Base-by-base conservation (phyloP, 129 eudicot species). In the Pulicaria dysenterica region DNA sequence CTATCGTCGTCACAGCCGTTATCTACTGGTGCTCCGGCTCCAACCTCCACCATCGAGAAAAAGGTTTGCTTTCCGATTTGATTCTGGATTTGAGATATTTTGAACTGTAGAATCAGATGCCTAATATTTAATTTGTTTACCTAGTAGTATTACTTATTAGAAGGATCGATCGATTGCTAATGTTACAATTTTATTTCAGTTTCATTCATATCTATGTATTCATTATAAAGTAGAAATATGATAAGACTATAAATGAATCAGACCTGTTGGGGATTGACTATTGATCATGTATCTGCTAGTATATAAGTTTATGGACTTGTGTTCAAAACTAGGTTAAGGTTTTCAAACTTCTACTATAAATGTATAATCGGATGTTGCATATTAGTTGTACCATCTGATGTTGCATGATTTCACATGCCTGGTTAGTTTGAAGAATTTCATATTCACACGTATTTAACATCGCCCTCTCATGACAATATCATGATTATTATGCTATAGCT, bases 1-100 rank as follows among this genome's bases (percentile, higher is more conserved):
- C 73, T 84, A 45, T 84, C 86, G 64, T 38, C 84, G 40, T 39
- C 84, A 15, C 91, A 78, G 72, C 89, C 77, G 37, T 73, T 79
- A 54, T 57, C 76, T 16, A 14, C 80, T 11, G 77, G 72, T 42
- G 82, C 59, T 78, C 37, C 89, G 44, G 47, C 49, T 48, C 62
- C 61, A 14, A 64, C 67, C 63, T 31, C 86, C 9, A 78, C 74
- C 57, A 46, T 72, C 58, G 92, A 86, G 24, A 83, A 86, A 79
- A 89, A 86, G 89, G 96, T 89, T 17, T 14, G 49, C 7, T 60
- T 36, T 54, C 62, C n/a, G 74, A 67, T 76, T 37, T 13, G 69
- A 65, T 43, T 53, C n/a, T 12, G 46, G 49, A 49, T 50, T 12
- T 50, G 41, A 45, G 36, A 43, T 54, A 12, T 14, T 75, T 41